Base-by-base conservation (phyloP, 2,329 filamentous ascomycete genomes). In the Aureobasidium uvarum region DNA sequence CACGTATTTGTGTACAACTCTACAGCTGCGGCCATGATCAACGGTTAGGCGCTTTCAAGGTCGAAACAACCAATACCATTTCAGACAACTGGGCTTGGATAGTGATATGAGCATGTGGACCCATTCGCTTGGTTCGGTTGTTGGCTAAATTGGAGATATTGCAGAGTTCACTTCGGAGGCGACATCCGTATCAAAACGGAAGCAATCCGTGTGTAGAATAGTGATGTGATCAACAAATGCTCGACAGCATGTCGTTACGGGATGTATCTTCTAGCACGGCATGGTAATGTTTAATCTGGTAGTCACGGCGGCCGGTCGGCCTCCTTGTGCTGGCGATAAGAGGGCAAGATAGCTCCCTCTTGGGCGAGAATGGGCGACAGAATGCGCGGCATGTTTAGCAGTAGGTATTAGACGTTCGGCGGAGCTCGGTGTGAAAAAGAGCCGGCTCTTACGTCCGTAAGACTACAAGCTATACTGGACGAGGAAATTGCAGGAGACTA, bases 1-100 rank as follows among this genome's bases (percentile, higher is more conserved):
- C 54, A 41, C 38, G 56, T 46, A 60, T 60, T 60, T 60, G 56
- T 60, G 43, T 60, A 60, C 56, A 59, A 10, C 31, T 60, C 7
- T 31, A 60, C 56, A 46, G 56, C 41, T 46, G 55, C 41, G 56
- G 56, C n/a, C 18, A 25, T 25, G 56, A 38, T 36, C 41, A 48
- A 60, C 56, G 56, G 56, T 28, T 60, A 60, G 28, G 38, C 56
- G 56, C 56, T 38, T 20, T 16, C n/a, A 16, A 13, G 13, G 31
- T 45, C n/a, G 28, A 23, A 59, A 36, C 4, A 43, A 48, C 18
- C 31, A 45, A 38, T 60, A 48, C 41, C 28, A 18, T 16, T 23
- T 60, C 38, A n/a, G 31, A 60, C 31, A 23, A 60, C 14, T 16
- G 56, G 33, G 54, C 23, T 43, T 31, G 39, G 16, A 20, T 28